These are phyloP conservation scores for Rickenella mellea DNA, from an alignment of 768 basidiomycete species.

Conservation along the genomic window DNA sequence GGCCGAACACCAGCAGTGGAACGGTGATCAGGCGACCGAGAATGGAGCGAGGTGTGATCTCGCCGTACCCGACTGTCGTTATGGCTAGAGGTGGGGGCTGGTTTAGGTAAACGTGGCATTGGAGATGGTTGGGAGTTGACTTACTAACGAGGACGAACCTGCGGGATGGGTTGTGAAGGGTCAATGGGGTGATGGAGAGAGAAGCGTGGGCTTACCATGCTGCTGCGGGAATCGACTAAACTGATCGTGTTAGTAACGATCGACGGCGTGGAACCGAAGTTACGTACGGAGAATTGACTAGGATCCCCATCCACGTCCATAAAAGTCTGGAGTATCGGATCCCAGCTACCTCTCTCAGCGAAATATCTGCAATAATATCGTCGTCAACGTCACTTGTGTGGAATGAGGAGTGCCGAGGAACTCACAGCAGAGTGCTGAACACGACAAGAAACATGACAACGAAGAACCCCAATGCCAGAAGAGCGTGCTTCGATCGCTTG, in stretches of 20 bases:
- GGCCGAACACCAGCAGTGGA: slow-evolving; percentile 79
- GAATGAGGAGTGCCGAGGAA: slow-evolving; percentile 5
- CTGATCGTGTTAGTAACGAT: neutral
- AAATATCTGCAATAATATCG: slow-evolving; percentile 51
- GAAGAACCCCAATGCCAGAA: slow-evolving; percentile 83
- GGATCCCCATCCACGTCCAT: slow-evolving; percentile 81
- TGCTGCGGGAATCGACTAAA: slow-evolving; percentile 59
- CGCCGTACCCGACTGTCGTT: slow-evolving; percentile 86
- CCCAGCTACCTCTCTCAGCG: slow-evolving; percentile 86
- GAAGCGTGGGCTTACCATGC: slow-evolving; percentile 51
- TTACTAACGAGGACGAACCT: slow-evolving; percentile 74
- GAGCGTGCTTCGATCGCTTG: slow-evolving; percentile 75
- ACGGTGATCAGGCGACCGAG: slow-evolving; percentile 81
- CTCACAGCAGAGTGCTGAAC: slow-evolving; percentile 77
- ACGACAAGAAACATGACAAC: slow-evolving; percentile 80
- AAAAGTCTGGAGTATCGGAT: slow-evolving; percentile 67
- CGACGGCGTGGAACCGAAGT: neutral
- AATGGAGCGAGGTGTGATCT: slow-evolving; percentile 82
- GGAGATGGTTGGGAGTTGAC: slow-evolving; percentile 20
- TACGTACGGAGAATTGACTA: slow-evolving; percentile 60
- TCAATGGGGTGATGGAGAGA: neutral
- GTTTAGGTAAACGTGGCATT: neutral
- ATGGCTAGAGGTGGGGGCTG: slow-evolving; percentile 42
- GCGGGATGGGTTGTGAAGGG: neutral
- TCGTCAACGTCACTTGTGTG: neutral